These are phyloP conservation scores for Akanthomyces uredinophilus DNA, from an alignment of 2,329 filamentous ascomycete species.

Conservation along the genomic window DNA sequence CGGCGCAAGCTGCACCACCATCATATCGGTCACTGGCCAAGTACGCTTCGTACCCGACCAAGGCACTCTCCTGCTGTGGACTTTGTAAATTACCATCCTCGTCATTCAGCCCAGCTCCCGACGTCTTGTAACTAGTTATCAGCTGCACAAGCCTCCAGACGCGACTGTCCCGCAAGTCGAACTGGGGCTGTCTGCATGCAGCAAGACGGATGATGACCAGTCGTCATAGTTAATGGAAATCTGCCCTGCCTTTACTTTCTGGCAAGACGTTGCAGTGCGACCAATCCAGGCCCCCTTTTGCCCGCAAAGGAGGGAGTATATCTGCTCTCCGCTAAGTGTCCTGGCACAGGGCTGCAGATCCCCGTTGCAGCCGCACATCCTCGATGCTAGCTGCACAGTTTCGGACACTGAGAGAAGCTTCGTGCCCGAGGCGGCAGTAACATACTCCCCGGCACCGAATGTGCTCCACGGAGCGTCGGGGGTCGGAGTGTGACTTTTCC, in stretches of 20 bases:
- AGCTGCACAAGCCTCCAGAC: not conserved
- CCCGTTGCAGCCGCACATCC: not conserved
- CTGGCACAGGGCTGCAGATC: not conserved
- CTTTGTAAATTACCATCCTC: not conserved
- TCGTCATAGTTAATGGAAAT: too few species aligned
- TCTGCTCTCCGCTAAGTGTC: not conserved
- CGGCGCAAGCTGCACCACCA: not conserved
- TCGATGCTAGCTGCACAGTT: not conserved
- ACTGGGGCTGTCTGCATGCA: not conserved
- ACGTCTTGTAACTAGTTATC: not conserved
- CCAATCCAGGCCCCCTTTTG: not conserved
- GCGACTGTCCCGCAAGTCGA: not conserved
- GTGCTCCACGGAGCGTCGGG: slow-evolving; percentile 1
- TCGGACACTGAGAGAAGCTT: not conserved
- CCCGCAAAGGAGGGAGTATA: not conserved
- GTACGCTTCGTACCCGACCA: too few species aligned
- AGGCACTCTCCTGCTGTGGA: not conserved
- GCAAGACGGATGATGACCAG: not conserved
- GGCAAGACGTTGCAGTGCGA: not conserved
- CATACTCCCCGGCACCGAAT: not conserved
- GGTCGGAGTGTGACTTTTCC: not conserved
- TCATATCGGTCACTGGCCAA: not conserved
- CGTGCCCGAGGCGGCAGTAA: not conserved
- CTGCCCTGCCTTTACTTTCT: not conserved
- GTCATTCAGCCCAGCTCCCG: too few species aligned